phyloP scores from a whole-genome alignment of 1,284 basidiomycete genomes.

The Blastosporella zonata region DNA sequence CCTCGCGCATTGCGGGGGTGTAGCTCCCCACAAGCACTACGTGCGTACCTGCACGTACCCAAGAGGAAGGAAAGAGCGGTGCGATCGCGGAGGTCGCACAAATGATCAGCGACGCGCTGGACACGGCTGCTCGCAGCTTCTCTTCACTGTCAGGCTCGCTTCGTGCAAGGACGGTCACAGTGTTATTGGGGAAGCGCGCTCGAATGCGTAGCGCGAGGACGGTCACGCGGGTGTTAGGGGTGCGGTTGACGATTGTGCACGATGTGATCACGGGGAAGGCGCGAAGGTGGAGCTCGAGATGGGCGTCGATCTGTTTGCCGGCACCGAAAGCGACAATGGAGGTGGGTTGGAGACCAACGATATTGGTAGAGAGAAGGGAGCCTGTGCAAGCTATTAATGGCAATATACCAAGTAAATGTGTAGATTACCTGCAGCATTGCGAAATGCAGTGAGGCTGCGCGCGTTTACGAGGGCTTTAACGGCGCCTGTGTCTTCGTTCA shows the following conservation, averaged over 20 bases:
- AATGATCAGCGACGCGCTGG: slow-evolving; percentile 54
- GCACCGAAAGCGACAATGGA: slow-evolving; percentile 72
- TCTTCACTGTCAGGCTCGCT: background rate
- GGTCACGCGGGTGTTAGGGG: slow-evolving; percentile 47
- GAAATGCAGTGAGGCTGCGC: slow-evolving; percentile 67
- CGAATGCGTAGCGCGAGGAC: slow-evolving; percentile 41
- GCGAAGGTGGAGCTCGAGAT: slow-evolving; percentile 61
- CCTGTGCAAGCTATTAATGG: slow-evolving; percentile 39
- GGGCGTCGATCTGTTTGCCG: slow-evolving; percentile 65
- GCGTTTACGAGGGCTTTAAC: slow-evolving; percentile 77
- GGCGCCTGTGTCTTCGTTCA: slow-evolving; percentile 68
- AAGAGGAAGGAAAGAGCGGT: slow-evolving; percentile 67
- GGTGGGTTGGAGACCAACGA: slow-evolving; percentile 46
- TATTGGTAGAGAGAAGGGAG: slow-evolving; percentile 64
- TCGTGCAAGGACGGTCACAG: slow-evolving; percentile 23
- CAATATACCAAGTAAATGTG: slow-evolving; percentile 5
- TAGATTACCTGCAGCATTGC: slow-evolving; percentile 74
- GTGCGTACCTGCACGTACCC: slow-evolving; percentile 63
- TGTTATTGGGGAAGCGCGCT: slow-evolving; percentile 38
- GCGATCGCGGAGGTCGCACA: slow-evolving; percentile 75
- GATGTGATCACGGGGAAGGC: slow-evolving; percentile 52
- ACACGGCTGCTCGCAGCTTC: slow-evolving; percentile 29
- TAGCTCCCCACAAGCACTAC: slow-evolving; percentile 83
- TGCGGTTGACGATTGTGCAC: slow-evolving; percentile 66
- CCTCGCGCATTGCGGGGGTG: slow-evolving; percentile 77